phyloP scores from a whole-genome alignment of 73 alveolate genomes.

The Tetrahymena elliotti region DNA sequence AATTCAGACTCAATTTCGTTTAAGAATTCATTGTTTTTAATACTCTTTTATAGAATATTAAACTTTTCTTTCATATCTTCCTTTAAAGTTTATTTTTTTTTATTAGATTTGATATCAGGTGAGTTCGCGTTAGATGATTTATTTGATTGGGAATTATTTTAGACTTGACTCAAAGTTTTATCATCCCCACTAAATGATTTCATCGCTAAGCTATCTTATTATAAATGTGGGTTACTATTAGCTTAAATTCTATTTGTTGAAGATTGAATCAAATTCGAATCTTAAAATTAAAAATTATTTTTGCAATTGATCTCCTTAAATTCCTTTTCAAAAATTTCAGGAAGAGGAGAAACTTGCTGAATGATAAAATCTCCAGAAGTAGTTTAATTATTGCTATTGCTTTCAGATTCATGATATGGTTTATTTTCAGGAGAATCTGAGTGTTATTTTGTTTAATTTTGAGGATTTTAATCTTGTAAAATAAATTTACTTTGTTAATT shows the following conservation, averaged over 20 bases:
- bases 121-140: neutral
- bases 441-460: neutral
- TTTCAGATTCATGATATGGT: neutral
- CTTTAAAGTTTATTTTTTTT: neutral
- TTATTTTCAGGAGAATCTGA: neutral
- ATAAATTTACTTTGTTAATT: neutral
- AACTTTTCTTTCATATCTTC: neutral
- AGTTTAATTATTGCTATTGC: neutral
- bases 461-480: neutral
- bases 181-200: neutral
- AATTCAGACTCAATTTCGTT: neutral
- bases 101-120: neutral
- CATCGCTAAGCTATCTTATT: neutral
- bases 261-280: neutral
- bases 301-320: neutral
- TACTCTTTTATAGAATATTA: neutral
- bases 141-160: neutral
- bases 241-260: neutral
- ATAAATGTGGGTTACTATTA: neutral
- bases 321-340: neutral
- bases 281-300: neutral
- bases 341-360: neutral
- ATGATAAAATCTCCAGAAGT: neutral
- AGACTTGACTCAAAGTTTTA: neutral
- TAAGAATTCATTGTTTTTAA: neutral